These are phyloP conservation scores for Chytriomyces confervae DNA, from an alignment of 192 early-diverging fungal species.

Conservation along the genomic window DNA sequence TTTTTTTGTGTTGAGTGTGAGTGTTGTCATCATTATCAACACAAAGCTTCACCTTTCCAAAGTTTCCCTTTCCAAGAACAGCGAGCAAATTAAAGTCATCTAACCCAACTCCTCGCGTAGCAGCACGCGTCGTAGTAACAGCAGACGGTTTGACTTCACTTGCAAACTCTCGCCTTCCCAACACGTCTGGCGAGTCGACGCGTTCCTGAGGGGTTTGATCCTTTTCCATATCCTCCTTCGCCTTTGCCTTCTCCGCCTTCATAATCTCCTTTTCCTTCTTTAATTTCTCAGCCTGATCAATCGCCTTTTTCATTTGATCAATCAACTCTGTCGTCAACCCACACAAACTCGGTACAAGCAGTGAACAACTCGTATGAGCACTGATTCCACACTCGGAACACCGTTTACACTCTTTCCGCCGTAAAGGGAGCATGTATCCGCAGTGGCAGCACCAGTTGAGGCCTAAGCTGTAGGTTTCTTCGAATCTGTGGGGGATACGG, in stretches of 20 bases:
- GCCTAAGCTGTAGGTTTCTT: constrained; percentile 78
- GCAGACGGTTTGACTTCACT: not conserved
- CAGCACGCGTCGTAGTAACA: not conserved
- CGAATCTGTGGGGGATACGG: constrained; percentile 96
- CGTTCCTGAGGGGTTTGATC: not conserved
- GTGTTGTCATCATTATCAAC: not conserved
- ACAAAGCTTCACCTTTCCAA: constrained; percentile 79
- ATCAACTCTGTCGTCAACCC: constrained; percentile 88
- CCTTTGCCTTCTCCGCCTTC: constrained; percentile 59
- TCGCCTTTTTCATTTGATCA: constrained; percentile 83
- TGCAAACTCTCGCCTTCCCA: not conserved
- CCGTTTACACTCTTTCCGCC: constrained; percentile 66
- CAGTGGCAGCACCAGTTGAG: constrained; percentile 98
- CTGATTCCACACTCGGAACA: constrained; percentile 79
- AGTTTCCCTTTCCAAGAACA: constrained; percentile 97
- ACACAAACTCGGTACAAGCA: constrained; percentile 90
- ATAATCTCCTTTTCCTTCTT: constrained; percentile 59
- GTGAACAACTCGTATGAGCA: constrained; percentile 84
- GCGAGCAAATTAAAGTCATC: constrained; percentile 95
- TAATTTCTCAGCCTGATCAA: constrained; percentile 66
- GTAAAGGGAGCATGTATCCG: constrained; percentile 92
- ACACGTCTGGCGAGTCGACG: not conserved
- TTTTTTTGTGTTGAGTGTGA: not conserved
- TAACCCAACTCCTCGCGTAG: constrained; percentile 70
- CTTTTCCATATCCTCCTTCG: constrained; percentile 29